Conservation (phyloP, 768 basidiomycete genomes). For the Kwoniella botswanensis region DNA sequence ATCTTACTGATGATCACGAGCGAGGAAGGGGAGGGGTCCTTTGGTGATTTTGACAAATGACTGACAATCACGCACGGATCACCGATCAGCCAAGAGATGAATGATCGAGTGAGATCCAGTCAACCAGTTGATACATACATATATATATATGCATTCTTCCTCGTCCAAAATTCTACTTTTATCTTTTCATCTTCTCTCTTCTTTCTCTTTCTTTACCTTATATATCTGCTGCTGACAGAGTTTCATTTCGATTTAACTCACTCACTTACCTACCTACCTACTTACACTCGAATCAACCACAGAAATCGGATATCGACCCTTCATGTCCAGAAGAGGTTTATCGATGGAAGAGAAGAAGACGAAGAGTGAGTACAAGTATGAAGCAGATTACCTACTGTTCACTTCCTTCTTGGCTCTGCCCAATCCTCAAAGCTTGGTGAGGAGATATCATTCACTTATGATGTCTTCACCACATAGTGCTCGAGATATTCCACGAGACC, state of each 20-base stretch:
- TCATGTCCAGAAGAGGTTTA: constrained; percentile 67
- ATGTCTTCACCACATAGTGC: constrained; percentile 56
- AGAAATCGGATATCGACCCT: neutral
- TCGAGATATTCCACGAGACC: constrained; percentile 93
- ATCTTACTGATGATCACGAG: neutral
- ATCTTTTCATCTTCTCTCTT: neutral
- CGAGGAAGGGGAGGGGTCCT: neutral
- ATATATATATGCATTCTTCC: neutral
- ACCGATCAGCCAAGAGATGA: neutral
- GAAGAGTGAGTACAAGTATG: constrained; percentile 60
- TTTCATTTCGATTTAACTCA: too few relatives aligned
- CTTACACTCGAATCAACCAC: neutral
- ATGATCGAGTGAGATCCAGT: neutral
- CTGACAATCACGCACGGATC: neutral
- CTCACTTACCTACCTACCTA: too few relatives aligned
- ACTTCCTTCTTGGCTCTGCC: neutral
- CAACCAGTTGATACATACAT: neutral
- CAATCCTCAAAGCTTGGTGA: too few relatives aligned
- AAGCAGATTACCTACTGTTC: neutral
- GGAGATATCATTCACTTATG: neutral
- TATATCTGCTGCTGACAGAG: neutral
- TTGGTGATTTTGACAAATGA: neutral
- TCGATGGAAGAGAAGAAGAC: constrained; percentile 88
- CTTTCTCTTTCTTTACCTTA: neutral
- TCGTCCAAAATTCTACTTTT: neutral